These are phyloP conservation scores for Syzygium oleosum DNA, from an alignment of 345 rosid species.

Conservation along the genomic window DNA sequence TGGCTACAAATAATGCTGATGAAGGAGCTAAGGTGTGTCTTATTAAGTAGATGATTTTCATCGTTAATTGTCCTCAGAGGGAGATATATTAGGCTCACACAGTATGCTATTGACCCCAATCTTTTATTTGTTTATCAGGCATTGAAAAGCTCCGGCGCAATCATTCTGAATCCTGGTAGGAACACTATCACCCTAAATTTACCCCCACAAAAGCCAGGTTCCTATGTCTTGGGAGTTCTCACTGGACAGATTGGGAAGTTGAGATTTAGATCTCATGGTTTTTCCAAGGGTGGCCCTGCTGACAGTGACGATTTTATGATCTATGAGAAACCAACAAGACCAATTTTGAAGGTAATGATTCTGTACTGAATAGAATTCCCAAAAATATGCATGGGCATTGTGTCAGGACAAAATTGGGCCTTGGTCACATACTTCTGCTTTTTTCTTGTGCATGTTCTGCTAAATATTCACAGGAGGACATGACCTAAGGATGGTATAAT, in stretches of 20 bases:
- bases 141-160: constrained; percentile 62
- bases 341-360: constrained; percentile 71
- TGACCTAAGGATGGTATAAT: background rate
- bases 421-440: background rate
- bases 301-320: constrained; percentile 97
- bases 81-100: background rate
- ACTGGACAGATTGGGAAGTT: constrained; percentile 91
- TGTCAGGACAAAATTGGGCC: background rate
- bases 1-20: constrained; percentile 75
- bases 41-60: background rate
- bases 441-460: background rate
- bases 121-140: constrained; percentile 46
- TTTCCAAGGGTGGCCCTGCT: constrained; percentile 92
- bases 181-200: constrained; percentile 61
- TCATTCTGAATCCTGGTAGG: constrained; percentile 64
- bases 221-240: constrained; percentile 89
- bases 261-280: constrained; percentile 94
- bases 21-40: constrained; percentile 80
- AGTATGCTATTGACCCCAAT: background rate
- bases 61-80: background rate
- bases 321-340: constrained; percentile 88
- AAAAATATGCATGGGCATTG: background rate
- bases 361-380: constrained; percentile 3
- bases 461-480: background rate
- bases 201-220: constrained; percentile 92